phyloP scores from a whole-genome alignment of 345 rosid genomes.

The Acer negundo region DNA sequence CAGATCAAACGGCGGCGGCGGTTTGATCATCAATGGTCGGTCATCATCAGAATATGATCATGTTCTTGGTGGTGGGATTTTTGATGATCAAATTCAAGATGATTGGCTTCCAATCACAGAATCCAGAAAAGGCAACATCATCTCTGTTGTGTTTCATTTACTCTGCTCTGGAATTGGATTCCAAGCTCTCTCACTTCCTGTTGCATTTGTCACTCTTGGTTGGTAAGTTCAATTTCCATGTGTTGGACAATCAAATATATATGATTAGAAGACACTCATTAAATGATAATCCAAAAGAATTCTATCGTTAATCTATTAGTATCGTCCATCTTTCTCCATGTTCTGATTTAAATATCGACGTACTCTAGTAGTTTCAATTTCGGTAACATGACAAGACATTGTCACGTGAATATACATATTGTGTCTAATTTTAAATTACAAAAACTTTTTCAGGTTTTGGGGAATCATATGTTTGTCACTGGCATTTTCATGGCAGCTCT shows the following conservation, averaged over 20 bases:
- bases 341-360: neutral
- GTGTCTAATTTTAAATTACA: neutral
- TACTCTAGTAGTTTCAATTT: too few relatives aligned
- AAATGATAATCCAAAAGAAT: too few relatives aligned
- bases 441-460: constrained; percentile 41
- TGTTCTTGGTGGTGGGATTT: neutral
- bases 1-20: neutral
- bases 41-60: neutral
- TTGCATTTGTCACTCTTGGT: constrained; percentile 45
- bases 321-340: neutral
- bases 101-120: constrained; percentile 55
- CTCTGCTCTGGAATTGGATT: constrained; percentile 46
- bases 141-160: constrained; percentile 30
- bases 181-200: constrained; percentile 50
- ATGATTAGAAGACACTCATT: too few relatives aligned
- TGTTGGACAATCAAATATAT: too few relatives aligned
- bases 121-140: constrained; percentile 41
- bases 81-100: constrained; percentile 14
- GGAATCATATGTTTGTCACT: constrained; percentile 36
- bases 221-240: constrained; percentile 29
- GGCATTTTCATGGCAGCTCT: constrained; percentile 47
- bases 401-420: neutral
- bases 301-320: too few relatives aligned
- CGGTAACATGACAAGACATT: too few relatives aligned
- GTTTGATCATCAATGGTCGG: neutral